These are phyloP conservation scores for Agrocybe pediades DNA, from an alignment of 768 basidiomycete genomes.

Conservation along the genomic window DNA sequence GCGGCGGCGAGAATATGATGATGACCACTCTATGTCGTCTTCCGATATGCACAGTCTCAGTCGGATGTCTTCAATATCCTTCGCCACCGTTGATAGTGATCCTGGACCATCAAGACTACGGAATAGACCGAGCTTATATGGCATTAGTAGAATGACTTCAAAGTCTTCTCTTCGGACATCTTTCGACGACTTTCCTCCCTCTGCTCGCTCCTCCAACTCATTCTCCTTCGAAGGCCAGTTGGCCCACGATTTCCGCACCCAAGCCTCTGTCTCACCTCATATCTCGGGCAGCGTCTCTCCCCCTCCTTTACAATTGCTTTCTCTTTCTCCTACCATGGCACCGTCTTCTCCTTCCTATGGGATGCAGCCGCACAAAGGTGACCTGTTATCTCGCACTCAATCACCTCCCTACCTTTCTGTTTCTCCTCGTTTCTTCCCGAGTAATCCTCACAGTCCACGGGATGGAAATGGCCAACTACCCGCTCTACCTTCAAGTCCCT, in stretches of 20 bases:
- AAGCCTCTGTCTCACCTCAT: slow-evolving; percentile 66
- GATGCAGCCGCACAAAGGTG: slow-evolving; percentile 42
- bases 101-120: slow-evolving; percentile 75
- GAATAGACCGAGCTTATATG: slow-evolving; percentile 61
- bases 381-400: slow-evolving; percentile 35
- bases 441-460: slow-evolving; percentile 45
- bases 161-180: slow-evolving; percentile 75
- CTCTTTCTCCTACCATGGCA: slow-evolving; percentile 66
- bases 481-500: slow-evolving; percentile 44
- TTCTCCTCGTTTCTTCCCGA: slow-evolving; percentile 37
- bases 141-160: slow-evolving; percentile 75
- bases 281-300: slow-evolving; percentile 71
- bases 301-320: slow-evolving; percentile 74
- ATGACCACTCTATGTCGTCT: slow-evolving; percentile 90
- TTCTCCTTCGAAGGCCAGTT: slow-evolving; percentile 77
- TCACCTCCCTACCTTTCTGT: slow-evolving; percentile 39
- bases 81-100: slow-evolving; percentile 84
- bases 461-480: slow-evolving; percentile 56
- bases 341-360: slow-evolving; percentile 58
- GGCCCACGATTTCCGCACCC: slow-evolving; percentile 71
- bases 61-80: slow-evolving; percentile 77
- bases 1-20: slow-evolving; percentile 82
- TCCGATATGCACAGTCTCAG: slow-evolving; percentile 80
- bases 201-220: slow-evolving; percentile 79
- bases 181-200: slow-evolving; percentile 72